Evolutionary conservation across 176 grass and related monocot genomes (phyloP).

Genomic region (Saccharum officinarum): DNA sequence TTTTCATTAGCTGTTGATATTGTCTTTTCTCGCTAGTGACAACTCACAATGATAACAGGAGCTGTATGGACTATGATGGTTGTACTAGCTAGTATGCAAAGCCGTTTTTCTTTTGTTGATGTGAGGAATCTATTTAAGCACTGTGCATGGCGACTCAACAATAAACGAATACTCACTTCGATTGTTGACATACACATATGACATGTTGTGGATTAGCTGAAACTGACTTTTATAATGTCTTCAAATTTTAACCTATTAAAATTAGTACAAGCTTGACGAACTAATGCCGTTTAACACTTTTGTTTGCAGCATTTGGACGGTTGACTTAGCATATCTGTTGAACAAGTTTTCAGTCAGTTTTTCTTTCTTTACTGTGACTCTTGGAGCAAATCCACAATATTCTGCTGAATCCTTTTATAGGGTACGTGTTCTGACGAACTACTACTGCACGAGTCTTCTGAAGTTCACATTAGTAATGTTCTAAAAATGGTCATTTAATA

Average conservation of each 20-base stretch:
- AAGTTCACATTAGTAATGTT: conserved; percentile 15
- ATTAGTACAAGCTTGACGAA: not conserved
- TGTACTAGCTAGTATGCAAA: not conserved
- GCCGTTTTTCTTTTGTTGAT: not conserved
- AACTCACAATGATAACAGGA: not conserved
- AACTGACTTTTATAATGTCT: not conserved
- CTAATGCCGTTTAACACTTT: not conserved
- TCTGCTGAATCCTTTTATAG: conserved; percentile 85
- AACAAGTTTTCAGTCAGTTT: conserved; percentile 87
- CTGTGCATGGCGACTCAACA: not conserved
- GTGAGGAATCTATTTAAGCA: not conserved
- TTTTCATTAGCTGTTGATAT: not conserved
- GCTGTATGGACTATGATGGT: not conserved
- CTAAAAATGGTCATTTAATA: conserved; percentile 32
- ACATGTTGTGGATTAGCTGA: not conserved
- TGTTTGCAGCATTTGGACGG: conserved; percentile 82
- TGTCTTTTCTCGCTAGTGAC: not conserved
- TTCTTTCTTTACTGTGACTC: conserved; percentile 88
- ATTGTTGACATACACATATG: not conserved
- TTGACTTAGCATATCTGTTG: conserved; percentile 82
- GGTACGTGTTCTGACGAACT: conserved; percentile 35
- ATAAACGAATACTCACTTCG: not conserved
- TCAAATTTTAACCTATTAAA: not conserved
- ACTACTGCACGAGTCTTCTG: conserved; percentile 5
- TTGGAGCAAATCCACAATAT: conserved; percentile 89